Evolutionary conservation across 306 rosid genomes (phyloP), one percentile per base, ranked within the genome.

Genomic region (Arachis stenosperma): DNA sequence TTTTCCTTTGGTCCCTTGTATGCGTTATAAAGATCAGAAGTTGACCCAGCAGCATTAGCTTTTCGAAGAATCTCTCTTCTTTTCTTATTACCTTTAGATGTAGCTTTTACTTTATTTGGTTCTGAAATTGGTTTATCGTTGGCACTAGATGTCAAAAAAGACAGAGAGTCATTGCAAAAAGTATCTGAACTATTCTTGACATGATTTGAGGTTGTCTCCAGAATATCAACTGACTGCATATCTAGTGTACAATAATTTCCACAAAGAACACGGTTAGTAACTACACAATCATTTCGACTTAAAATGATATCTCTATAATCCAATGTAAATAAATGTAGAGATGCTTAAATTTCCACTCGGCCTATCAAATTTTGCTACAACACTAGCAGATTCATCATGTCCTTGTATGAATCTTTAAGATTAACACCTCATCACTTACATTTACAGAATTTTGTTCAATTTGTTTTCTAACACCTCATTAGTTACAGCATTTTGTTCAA

Each of bases 11-110:
- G 93, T 69, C 88, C 81, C 90, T 89, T 94, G 30, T 91, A 94
- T 3, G 99, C 99, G 70, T 79, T 89, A 79, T 94, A 94, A 64
- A 94, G 96, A 84, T 94, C 97, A 80, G 95, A 81, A 14, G 87
- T 85, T 17, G 81, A 58, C 42, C 99, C 97, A 6, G 95, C 88
- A 88, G 99, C 99, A 86, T 94, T 97, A 51, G 99, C 99, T 86
- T 84, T 87, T 53, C 39, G 81, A 83, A 88, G 93, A 71, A 62
- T 4, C 48, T 88, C 95, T 76, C 40, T 89, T 9, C 1, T 63
- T 84, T 88, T 94, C 87, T 87, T 88, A 76, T 69, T 94, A 14
- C 37, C 82, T 44, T 61, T 89, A 6, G 79, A 0, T 53, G 62
- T 1, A 75, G 74, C 47, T 84, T 87, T 91, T 62, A 62, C 72